Percentiles rank a stretch among this genome's conserved stretches.
phyloP scores from a whole-genome alignment of 2,329 filamentous ascomycete species.

The Botrytis paeoniae region DNA sequence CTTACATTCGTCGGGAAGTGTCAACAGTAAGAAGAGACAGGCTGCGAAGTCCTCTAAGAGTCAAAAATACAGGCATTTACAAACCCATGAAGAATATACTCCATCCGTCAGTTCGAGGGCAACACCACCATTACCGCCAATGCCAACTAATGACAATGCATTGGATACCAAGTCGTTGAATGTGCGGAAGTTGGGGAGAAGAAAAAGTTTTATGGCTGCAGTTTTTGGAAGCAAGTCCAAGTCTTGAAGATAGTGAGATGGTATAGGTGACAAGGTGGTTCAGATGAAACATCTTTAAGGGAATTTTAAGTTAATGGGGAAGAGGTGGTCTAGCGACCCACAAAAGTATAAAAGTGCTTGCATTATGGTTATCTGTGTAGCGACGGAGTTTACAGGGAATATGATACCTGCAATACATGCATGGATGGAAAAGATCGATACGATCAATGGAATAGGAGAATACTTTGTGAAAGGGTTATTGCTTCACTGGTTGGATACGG shows the following conservation, averaged over 20 bases:
- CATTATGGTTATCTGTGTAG: constrained; percentile 18
- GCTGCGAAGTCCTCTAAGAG: constrained; percentile 40
- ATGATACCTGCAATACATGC: background rate
- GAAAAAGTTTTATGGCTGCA: constrained; percentile 48
- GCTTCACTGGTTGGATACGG: constrained; percentile 9
- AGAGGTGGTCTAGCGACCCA: background rate
- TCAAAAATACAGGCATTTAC: constrained; percentile 27
- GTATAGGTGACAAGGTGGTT: background rate
- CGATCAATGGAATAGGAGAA: background rate
- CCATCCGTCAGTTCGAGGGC: constrained; percentile 22
- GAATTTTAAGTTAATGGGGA: background rate
- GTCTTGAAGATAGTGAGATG: background rate
- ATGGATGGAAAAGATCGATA: background rate
- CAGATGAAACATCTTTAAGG: background rate
- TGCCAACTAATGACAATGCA: constrained; percentile 26
- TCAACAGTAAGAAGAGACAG: constrained; percentile 38
- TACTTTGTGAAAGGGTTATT: background rate
- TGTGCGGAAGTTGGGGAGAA: constrained; percentile 39
- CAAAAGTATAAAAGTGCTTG: background rate
- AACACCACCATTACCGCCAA: constrained; percentile 30
- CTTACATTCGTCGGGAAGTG: constrained; percentile 24
- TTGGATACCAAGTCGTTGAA: constrained; percentile 31
- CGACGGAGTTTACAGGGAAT: constrained; percentile 21
- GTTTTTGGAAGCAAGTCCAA: constrained; percentile 41
- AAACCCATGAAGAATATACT: constrained; percentile 32